A percentile compares a stretch with the other conserved stretches of the same genome.
Conservation (phyloP, 192 early-diverging fungal genomes). For the Jimgerdemannia lactiflua region DNA sequence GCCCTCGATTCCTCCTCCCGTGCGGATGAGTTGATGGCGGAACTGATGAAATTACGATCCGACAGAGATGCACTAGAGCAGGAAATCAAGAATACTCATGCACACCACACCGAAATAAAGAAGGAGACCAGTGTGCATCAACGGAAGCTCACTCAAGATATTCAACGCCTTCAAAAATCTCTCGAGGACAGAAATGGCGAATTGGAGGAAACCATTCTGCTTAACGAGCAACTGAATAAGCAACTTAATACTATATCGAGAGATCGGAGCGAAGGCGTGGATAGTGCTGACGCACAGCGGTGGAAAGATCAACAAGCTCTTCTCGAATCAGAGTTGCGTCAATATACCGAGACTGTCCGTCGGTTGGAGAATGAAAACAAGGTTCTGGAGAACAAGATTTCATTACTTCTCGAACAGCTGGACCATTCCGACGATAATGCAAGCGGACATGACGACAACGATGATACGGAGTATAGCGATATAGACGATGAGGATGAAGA, state of each 20-base stretch:
- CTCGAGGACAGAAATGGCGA: constrained; percentile 8
- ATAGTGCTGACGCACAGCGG: no score
- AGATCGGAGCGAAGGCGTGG: not conserved
- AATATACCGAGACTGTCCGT: not conserved
- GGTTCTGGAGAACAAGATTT: constrained; percentile 14
- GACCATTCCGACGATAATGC: constrained; percentile 5
- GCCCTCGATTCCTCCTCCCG: constrained; percentile 14
- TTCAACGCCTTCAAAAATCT: constrained; percentile 5
- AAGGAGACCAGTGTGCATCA: constrained; percentile 10
- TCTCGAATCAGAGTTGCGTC: not conserved
- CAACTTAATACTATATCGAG: constrained; percentile 1
- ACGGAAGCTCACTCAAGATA: constrained; percentile 7
- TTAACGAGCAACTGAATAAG: constrained; percentile 11
- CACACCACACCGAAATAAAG: constrained; percentile 6
- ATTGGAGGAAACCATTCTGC: constrained; percentile 6
- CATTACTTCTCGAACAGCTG: constrained; percentile 8
- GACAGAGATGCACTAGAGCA: constrained; percentile 5
- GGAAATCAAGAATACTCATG: constrained; percentile 7
- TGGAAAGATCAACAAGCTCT: not conserved
- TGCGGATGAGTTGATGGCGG: constrained; percentile 2
- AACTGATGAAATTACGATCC: constrained; percentile 6
- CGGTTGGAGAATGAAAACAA: constrained; percentile 1
- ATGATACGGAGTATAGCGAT: not conserved
- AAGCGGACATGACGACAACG: not conserved
- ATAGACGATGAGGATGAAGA: not conserved